These are phyloP conservation scores for Paecilomyces fulvus DNA, from an alignment of 2,329 filamentous ascomycete genomes.

Conservation along the genomic window DNA sequence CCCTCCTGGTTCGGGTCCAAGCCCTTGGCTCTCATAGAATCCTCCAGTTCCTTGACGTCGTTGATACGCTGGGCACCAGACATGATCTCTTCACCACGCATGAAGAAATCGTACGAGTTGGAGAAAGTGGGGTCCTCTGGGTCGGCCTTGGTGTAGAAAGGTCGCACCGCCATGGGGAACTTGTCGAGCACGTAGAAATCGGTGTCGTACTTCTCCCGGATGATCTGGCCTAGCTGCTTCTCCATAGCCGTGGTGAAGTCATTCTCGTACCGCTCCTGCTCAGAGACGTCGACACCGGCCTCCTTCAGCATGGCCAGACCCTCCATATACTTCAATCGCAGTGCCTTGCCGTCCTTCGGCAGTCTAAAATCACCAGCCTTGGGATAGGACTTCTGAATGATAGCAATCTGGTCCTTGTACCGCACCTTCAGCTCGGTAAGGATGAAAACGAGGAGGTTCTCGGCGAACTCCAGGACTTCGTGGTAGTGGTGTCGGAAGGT, in stretches of 20 bases:
- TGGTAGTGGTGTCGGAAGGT: slow-evolving; percentile 44
- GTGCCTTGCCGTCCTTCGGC: slow-evolving; percentile 41
- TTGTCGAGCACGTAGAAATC: slow-evolving; percentile 98
- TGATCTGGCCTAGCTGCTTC: slow-evolving; percentile 70
- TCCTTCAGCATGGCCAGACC: slow-evolving; percentile 41
- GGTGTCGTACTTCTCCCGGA: slow-evolving; percentile 81
- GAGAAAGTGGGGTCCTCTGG: slow-evolving; percentile 57
- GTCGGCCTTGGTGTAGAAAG: slow-evolving; percentile 86
- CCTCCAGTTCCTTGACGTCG: slow-evolving; percentile 49
- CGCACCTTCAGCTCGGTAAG: slow-evolving; percentile 37
- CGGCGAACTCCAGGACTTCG: slow-evolving; percentile 42
- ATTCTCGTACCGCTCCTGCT: slow-evolving; percentile 41
- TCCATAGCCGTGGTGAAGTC: slow-evolving; percentile 42
- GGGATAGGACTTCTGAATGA: slow-evolving; percentile 41
- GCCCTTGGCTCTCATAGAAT: slow-evolving; percentile 51
- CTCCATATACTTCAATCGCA: slow-evolving; percentile 43
- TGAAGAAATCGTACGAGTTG: slow-evolving; percentile 63
- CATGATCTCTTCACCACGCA: slow-evolving; percentile 62
- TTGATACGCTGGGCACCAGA: slow-evolving; percentile 60
- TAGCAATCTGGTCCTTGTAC: slow-evolving; percentile 37
- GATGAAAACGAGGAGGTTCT: slow-evolving; percentile 43
- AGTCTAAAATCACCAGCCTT: slow-evolving; percentile 43
- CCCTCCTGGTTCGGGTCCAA: slow-evolving; percentile 52
- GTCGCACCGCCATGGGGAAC: slow-evolving; percentile 80
- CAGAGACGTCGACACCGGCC: slow-evolving; percentile 42